Base-by-base conservation (phyloP, 345 rosid species). In the Citrus unshiu region DNA sequence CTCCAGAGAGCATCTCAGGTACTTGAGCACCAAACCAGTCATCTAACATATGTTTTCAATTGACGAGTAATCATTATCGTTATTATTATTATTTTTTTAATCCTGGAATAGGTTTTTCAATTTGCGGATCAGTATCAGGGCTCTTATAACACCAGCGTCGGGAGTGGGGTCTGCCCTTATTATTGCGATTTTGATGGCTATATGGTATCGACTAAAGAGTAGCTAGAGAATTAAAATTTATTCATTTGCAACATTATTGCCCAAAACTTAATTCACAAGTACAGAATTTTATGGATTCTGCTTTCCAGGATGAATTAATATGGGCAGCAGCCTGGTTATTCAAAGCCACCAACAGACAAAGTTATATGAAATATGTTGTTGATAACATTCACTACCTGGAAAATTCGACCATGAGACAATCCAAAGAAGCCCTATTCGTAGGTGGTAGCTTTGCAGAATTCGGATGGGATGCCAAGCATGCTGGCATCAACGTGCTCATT, bases 251-350 rank as follows among this genome's bases (percentile, higher is more conserved):
- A 30, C 22, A 49, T 9, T 6, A 24, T 62, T 75, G 24, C 34
- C 29, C 49, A 16, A 22, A 22, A 49, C 18, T 24, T 37, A 24
- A 68, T 25, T 7, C 49, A 40, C 24, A 24, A 22, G 18, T 3
- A n/a, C 27, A 18, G 8, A 60, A n/a, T 60, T 56, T 5, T 29
- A 18, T 68, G 5, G 35, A 22, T 66, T 54, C n/a, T 43, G 25
- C 63, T 4, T 56, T 72, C 34, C 77, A 93, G 98, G 98, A 93
- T 80, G 98, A 95, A 78, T 83, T 95, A 80, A 40, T 95, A 2
- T 95, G 98, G 98, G 97, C 87, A 72, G 97, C 99, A 73, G 88
- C 96, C 18, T 95, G 98, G 99, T 49, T 95, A 64, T 87, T 78
- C 61, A 91, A 83, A 75, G 97, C 95, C 9, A 90, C 99, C 27